Conservation (phyloP, 2,329 filamentous ascomycete genomes). For the Mycosphaerella sp. region DNA sequence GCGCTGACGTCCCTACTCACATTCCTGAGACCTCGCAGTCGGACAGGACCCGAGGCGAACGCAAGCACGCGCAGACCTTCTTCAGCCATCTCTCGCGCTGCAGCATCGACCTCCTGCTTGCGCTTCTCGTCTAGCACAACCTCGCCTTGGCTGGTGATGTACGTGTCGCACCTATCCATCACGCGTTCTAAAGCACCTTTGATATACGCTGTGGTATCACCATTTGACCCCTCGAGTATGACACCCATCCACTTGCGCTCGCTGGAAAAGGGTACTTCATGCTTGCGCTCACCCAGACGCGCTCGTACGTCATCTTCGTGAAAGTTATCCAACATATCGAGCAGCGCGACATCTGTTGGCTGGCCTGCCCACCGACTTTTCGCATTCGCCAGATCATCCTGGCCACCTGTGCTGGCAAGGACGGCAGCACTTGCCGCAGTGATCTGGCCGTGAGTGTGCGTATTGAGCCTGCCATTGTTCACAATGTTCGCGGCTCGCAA, state of each 20-base stretch:
- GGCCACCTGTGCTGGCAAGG: constrained; percentile 73
- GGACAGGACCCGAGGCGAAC: constrained; percentile 74
- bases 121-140: constrained; percentile 73
- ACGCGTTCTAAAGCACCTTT: constrained; percentile 91
- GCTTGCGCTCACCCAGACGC: constrained; percentile 71
- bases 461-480: constrained; percentile 81
- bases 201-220: constrained; percentile 82
- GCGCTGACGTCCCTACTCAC: constrained; percentile 16
- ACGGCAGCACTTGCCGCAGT: constrained; percentile 69
- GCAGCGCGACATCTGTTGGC: constrained; percentile 93
- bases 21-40: constrained; percentile 17
- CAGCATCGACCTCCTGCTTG: constrained; percentile 66
- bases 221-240: constrained; percentile 58
- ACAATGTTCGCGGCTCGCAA: constrained; percentile 92
- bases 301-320: constrained; percentile 88
- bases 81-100: constrained; percentile 78
- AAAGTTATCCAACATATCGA: constrained; percentile 86
- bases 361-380: constrained; percentile 94
- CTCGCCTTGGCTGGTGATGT: constrained; percentile 80
- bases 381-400: constrained; percentile 50
- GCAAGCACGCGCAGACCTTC: constrained; percentile 86
- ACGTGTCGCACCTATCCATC: constrained; percentile 80
- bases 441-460: constrained; percentile 48
- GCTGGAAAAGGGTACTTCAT: constrained; percentile 92
- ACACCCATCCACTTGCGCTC: constrained; percentile 99